Evolutionary conservation across 176 grass and related monocot genomes (phyloP), one percentile per base, ranked within the genome.

Genomic region (Bonia amplexicaulis): DNA sequence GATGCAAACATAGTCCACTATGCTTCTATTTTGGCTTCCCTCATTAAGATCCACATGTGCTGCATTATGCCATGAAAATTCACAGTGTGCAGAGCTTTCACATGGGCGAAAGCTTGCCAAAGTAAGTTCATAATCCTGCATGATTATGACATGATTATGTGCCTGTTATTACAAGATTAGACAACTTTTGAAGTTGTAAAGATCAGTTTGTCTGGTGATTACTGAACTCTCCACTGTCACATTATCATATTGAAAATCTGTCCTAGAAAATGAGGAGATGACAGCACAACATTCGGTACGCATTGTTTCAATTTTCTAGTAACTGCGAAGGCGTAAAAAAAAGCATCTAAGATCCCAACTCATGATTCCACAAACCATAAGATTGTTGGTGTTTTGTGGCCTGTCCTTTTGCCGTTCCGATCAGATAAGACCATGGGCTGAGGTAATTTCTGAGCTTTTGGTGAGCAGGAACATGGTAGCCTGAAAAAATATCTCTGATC

Each of bases 401-500:
- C 52, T 0, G 26, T 31, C 54, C 47, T 84, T 48, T 72, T 37
- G 9, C 40, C 23, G 57, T 88, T 88, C 84, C 22, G 48, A 26
- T 74, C 76, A 67, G 59, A 67, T 75, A 74, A 80, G 69, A 80
- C 76, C 40, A 47, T 45, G n/a, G 1, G 23, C 12, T 80, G 70
- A 44, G 62, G 70, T 81, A 89, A 76, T 40, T 89, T 71, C 64
- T 63, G 71, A 70, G 44, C 70, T 81, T 64, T 89, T 61, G 20
- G 63, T 64, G 33, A 62, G 54, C 17, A 73, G 15, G 15, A 66
- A 53, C 47, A 79, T 48, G 47, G 6, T 5, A 35, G 9, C 23
- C 9, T 81, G 62, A 37, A 10, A 55, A 57, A 57, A 86, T 54
- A 82, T 90, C 70, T 89, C 26, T 62, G 57, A 63, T 49, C 40